Base-by-base conservation (phyloP, 2,329 filamentous ascomycete genomes). In the Sporothrix protearum region DNA sequence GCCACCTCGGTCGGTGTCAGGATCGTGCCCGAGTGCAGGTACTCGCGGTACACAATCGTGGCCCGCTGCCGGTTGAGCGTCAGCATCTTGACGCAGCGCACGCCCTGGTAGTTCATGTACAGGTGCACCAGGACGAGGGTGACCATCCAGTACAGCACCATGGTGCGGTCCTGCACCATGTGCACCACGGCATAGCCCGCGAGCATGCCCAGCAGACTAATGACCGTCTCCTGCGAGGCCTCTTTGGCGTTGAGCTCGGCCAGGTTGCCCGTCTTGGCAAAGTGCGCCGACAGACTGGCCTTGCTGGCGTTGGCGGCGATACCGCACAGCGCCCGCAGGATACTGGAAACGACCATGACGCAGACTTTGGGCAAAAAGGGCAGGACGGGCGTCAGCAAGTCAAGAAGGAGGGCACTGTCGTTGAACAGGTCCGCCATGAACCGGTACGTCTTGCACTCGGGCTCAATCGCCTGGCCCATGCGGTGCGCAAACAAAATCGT, bases 241-340 rank as follows among this genome's bases (percentile, higher is more conserved):
- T 98, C 95, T 86, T 97, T 90, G 71, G 95, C 94, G 81, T 97
- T 98, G 71, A 99, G 85, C 80, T 98, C 95, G 1, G 93, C 95
- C 59, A 98, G 82, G 79, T 97, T 98, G 49, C 93, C 92, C 78
- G 89, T 89, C 75, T 85, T 88, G 9, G 95, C 94, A 83, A 99
- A 98, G 81, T 99, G 96, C 12, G 93, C 92, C 78, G 92, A 96
- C 76, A 99, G 82, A 73, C 92, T 94, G 1, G 95, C 95, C 80
- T 98, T 98, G 74, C 92, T 92, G 70, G 93, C 94, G 14, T 92
- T 93, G 0, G 93, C 95, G 0, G 95, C 92, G 5, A 98, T 94
- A 33, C 95, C 96, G 78, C 96, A 98, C 0, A 97, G 82, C 0
- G 86, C 83, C 2, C 87, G 81, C 59, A 89, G 79, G 19, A 85